These are phyloP conservation scores for Hydnomerulius pinastri DNA, from an alignment of 768 basidiomycete genomes.

Conservation along the genomic window DNA sequence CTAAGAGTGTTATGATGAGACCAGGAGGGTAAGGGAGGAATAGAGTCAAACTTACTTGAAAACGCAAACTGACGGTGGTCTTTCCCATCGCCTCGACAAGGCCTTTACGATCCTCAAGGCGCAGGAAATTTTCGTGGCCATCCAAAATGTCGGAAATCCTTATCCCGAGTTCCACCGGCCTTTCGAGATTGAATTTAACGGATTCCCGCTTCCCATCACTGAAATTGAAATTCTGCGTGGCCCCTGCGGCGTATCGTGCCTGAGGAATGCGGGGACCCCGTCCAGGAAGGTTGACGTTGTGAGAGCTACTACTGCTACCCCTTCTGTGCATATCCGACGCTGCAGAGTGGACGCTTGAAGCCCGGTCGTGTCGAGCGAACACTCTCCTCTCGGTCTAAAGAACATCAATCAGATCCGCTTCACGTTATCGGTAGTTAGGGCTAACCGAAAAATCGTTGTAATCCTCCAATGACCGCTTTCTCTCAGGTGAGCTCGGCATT, in stretches of 20 bases:
- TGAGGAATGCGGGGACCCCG: constrained; percentile 28
- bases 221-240: constrained; percentile 4
- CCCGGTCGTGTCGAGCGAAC: constrained; percentile 12
- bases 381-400: constrained; percentile 22
- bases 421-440: constrained; percentile 7
- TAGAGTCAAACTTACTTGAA: constrained; percentile 51
- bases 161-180: constrained; percentile 59
- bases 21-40: not conserved
- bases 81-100: constrained; percentile 62
- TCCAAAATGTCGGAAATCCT: constrained; percentile 61
- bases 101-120: constrained; percentile 56
- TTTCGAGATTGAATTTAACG: constrained; percentile 59
- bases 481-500: constrained; percentile 20
- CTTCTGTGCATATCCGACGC: constrained; percentile 2
- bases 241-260: constrained; percentile 18
- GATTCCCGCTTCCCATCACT: constrained; percentile 43
- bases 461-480: constrained; percentile 13
- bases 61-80: constrained; percentile 73
- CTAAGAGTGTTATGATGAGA: constrained; percentile 35
- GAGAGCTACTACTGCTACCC: constrained; percentile 1
- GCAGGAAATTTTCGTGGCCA: constrained; percentile 44
- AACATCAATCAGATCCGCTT: too few species aligned
- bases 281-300: not conserved
- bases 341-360: constrained; percentile 14
- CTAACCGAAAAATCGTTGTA: constrained; percentile 12